phyloP scores from a whole-genome alignment of 1,284 basidiomycete genomes.

The Blastosporella zonata region DNA sequence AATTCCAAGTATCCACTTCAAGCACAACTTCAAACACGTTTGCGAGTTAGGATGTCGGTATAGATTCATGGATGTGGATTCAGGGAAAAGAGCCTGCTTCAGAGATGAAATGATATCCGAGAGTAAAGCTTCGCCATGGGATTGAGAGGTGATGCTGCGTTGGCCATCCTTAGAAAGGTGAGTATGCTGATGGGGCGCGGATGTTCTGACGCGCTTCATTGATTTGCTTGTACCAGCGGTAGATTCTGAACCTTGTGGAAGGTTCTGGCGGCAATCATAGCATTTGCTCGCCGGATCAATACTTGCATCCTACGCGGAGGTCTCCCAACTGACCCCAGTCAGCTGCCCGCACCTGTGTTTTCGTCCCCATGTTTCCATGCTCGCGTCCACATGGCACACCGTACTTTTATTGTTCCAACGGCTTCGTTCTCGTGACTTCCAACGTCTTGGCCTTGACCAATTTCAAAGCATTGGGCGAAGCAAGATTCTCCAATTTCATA shows the following conservation, averaged over 20 bases:
- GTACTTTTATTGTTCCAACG: background rate
- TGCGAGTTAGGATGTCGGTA: constrained; percentile 16
- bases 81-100: constrained; percentile 4
- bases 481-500: background rate
- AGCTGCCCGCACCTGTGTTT: background rate
- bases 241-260: constrained; percentile 19
- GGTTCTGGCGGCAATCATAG: constrained; percentile 18
- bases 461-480: background rate
- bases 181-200: constrained; percentile 18
- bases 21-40: constrained; percentile 27
- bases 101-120: constrained; percentile 6
- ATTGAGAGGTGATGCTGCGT: background rate
- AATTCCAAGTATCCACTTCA: constrained; percentile 32
- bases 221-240: constrained; percentile 32
- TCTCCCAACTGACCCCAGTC: background rate
- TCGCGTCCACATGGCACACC: background rate
- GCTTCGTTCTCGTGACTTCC: too few relatives aligned
- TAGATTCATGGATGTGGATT: background rate
- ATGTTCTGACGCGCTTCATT: constrained; percentile 38
- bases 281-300: too few relatives aligned
- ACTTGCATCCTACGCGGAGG: too few relatives aligned
- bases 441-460: background rate
- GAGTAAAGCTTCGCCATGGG: constrained; percentile 14
- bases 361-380: background rate
- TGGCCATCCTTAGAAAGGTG: constrained; percentile 14